Evolutionary conservation across 2,329 filamentous ascomycete genomes (phyloP), one percentile per base, ranked within the genome.

Genomic region (Fusarium chuoi): DNA sequence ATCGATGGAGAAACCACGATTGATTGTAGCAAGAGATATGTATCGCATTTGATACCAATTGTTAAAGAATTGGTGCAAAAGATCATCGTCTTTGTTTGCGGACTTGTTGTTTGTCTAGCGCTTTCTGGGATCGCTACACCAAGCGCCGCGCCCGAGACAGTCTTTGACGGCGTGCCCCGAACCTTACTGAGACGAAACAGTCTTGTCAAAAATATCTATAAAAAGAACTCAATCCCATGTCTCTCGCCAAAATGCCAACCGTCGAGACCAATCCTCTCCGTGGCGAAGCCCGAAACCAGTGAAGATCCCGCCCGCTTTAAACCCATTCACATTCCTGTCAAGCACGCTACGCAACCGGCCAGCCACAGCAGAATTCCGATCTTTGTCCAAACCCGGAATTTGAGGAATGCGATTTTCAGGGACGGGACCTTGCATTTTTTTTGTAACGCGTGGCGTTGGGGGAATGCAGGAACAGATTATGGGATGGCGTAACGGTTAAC

Each of bases 331-430:
- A 75, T 74, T 74, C 71, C 71, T 39, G 4, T 9, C 10, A 12
- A 15, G 11, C 20, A 20, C 36, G 45, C 39, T n/a, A 48, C 26
- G 42, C 14, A 24, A 14, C 15, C 20, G 6, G 1, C 38, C 54
- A 68, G 55, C 71, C 71, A 71, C 55, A 14, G 15, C n/a, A 60
- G 59, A 41, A 46, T 49, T 68, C 57, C 54, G 62, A 64, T 36
- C 62, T 15, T 44, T 52, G 52, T 3, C 57, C 45, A 58, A 30
- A 55, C 33, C 54, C 49, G 56, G 56, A 6, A 26, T 22, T 17
- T 49, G 3, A 51, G 71, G 71, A 73, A 73, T 74, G 57, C 28
- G 44, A 39, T 55, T 49, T 8, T 55, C 49, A 60, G 52, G 42
- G 39, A 68, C 30, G 6, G 22, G 20, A 52, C 42, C 61, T 73